These are phyloP conservation scores for Aspergillus thermomutatus DNA, from an alignment of 2,329 filamentous ascomycete genomes.

Conservation along the genomic window DNA sequence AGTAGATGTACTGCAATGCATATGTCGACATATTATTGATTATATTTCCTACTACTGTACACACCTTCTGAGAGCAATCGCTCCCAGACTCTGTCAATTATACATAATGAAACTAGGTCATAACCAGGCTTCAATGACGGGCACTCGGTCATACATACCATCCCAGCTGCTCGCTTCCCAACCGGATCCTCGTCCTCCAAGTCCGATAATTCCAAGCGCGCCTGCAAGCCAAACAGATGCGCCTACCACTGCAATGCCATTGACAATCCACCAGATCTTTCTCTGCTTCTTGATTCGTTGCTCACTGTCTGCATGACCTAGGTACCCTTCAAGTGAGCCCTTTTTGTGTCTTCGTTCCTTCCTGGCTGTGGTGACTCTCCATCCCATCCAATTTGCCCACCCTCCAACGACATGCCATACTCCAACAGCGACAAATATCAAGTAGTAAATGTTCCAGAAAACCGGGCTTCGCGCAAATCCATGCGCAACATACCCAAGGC, in stretches of 20 bases:
- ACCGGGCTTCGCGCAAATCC: constrained; percentile 71
- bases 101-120: constrained; percentile 20
- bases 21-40: neutral
- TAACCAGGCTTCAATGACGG: constrained; percentile 53
- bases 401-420: constrained; percentile 82
- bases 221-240: constrained; percentile 76
- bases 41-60: neutral
- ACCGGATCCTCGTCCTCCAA: constrained; percentile 65
- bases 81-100: neutral
- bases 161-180: constrained; percentile 83
- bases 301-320: constrained; percentile 47
- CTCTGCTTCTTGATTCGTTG: constrained; percentile 53
- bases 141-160: constrained; percentile 62
- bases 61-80: neutral
- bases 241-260: constrained; percentile 58
- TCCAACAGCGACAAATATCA: constrained; percentile 62
- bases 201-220: constrained; percentile 72
- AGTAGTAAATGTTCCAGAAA: constrained; percentile 67
- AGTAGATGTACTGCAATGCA: neutral
- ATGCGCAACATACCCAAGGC: constrained; percentile 78
- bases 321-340: constrained; percentile 29
- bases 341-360: constrained; percentile 25
- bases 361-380: constrained; percentile 39
- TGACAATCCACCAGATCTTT: constrained; percentile 68
- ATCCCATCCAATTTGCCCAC: constrained; percentile 74